Evolutionary conservation across 345 rosid genomes (phyloP).

Genomic region (Arabidopsis arenosa): DNA sequence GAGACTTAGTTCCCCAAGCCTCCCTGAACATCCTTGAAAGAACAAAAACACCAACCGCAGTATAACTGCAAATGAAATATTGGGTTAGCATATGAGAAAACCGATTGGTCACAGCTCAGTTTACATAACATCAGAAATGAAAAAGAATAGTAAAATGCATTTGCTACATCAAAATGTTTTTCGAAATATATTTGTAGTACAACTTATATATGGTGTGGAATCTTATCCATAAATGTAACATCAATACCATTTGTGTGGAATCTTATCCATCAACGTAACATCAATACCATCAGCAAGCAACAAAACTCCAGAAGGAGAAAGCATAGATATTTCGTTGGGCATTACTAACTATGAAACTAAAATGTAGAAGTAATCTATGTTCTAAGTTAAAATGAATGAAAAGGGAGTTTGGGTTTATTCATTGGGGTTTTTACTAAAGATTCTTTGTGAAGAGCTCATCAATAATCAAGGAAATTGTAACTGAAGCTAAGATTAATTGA

Average conservation of each 20-base stretch:
- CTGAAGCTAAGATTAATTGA: constrained; percentile 15
- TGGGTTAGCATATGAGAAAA: constrained; percentile 16
- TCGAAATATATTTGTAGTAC: not conserved
- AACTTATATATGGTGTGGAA: constrained; percentile 22
- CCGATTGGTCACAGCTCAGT: constrained; percentile 9
- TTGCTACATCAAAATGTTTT: not conserved
- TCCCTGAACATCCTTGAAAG: constrained; percentile 86
- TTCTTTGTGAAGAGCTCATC: constrained; percentile 8
- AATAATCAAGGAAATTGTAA: constrained; percentile 11
- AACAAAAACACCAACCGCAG: constrained; percentile 98
- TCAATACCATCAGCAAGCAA: constrained; percentile 21
- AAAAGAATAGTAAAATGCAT: constrained; percentile 17
- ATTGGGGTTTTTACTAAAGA: not conserved
- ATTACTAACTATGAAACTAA: constrained; percentile 22
- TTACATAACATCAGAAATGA: constrained; percentile 22
- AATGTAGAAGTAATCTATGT: not conserved
- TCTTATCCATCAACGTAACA: not conserved
- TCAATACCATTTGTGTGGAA: no score
- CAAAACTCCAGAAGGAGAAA: not conserved
- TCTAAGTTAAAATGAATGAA: constrained; percentile 15
- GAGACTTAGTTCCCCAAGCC: constrained; percentile 87
- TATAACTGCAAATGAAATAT: constrained; percentile 60
- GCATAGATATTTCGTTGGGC: not conserved
- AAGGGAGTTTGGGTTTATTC: constrained; percentile 11
- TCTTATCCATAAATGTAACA: constrained; percentile 11